These are phyloP conservation scores for Aspergillus carbonarius DNA, from an alignment of 2,329 filamentous ascomycete species.

Conservation along the genomic window DNA sequence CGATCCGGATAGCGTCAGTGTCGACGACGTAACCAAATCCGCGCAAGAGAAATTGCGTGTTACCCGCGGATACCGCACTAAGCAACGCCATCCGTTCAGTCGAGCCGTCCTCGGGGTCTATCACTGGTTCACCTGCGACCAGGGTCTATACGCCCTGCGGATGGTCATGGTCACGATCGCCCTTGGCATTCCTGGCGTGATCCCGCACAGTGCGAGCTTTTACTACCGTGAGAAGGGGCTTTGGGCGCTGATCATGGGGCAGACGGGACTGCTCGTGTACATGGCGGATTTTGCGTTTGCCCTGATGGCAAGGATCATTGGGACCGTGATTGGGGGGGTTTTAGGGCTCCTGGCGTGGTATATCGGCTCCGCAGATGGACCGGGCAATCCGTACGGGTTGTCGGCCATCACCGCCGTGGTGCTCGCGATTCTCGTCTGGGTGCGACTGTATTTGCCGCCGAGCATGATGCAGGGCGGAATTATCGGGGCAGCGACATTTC, in stretches of 20 bases:
- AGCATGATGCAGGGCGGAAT: conserved; percentile 33
- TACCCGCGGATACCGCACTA: conserved; percentile 32
- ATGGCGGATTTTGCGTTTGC: conserved; percentile 54
- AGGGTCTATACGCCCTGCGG: conserved; percentile 49
- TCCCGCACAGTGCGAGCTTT: conserved; percentile 49
- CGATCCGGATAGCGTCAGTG: conserved; percentile 25
- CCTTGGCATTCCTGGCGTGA: conserved; percentile 42
- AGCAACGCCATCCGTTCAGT: conserved; percentile 28
- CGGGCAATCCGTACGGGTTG: conserved; percentile 53
- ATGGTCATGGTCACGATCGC: conserved; percentile 51
- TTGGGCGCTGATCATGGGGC: conserved; percentile 54
- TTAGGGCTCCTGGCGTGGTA: conserved; percentile 53
- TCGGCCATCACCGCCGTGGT: conserved; percentile 42
- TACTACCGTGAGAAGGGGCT: conserved; percentile 54
- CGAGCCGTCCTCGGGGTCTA: conserved; percentile 31
- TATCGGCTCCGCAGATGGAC: conserved; percentile 49
- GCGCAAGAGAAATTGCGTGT: conserved; percentile 40
- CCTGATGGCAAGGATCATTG: conserved; percentile 42
- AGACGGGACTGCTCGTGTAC: conserved; percentile 50
- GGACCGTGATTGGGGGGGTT: conserved; percentile 50
- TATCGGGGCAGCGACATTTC: conserved; percentile 47
- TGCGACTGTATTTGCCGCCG: conserved; percentile 35
- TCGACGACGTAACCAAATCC: conserved; percentile 35
- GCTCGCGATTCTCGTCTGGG: conserved; percentile 35
- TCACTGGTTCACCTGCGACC: conserved; percentile 37